Conservation (phyloP, 495 filamentous ascomycete genomes). For the Penicillium salamii region DNA sequence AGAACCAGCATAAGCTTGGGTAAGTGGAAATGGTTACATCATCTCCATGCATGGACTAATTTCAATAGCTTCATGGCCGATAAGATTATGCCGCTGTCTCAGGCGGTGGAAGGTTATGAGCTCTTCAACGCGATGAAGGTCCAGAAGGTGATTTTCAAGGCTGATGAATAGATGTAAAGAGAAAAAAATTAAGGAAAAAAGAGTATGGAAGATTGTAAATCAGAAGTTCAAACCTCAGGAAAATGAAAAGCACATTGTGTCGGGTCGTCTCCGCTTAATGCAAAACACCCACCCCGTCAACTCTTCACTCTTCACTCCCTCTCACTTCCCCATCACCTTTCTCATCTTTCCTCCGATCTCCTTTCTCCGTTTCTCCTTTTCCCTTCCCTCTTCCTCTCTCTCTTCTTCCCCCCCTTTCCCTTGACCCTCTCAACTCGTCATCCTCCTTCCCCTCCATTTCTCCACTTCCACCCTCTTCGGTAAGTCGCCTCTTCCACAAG, state of each 20-base stretch:
- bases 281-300: slow-evolving; percentile 23
- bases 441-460: slow-evolving; percentile 27
- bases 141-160: slow-evolving; percentile 74
- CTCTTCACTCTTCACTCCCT: slow-evolving; percentile 27
- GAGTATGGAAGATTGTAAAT: background rate
- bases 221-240: too few species aligned
- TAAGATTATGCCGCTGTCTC: slow-evolving; percentile 82
- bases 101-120: slow-evolving; percentile 86
- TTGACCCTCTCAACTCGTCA: slow-evolving; percentile 19
- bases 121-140: slow-evolving; percentile 90
- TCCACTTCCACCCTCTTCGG: slow-evolving; percentile 29
- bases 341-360: slow-evolving; percentile 15
- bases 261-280: slow-evolving; percentile 21
- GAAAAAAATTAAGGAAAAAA: slow-evolving; percentile 1
- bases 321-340: slow-evolving; percentile 17
- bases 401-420: slow-evolving; percentile 16
- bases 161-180: slow-evolving; percentile 38
- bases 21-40: slow-evolving; percentile 40
- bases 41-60: background rate
- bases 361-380: slow-evolving; percentile 17
- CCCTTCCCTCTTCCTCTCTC: slow-evolving; percentile 4
- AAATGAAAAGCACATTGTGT: background rate
- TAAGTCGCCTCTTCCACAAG: slow-evolving; percentile 15
- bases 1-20: slow-evolving; percentile 80
- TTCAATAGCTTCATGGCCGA: slow-evolving; percentile 80